Percentiles rank a stretch among this genome's conserved stretches.
Conservation (phyloP, 1,139 yeast genomes). For the Maudiozyma humilis region DNA sequence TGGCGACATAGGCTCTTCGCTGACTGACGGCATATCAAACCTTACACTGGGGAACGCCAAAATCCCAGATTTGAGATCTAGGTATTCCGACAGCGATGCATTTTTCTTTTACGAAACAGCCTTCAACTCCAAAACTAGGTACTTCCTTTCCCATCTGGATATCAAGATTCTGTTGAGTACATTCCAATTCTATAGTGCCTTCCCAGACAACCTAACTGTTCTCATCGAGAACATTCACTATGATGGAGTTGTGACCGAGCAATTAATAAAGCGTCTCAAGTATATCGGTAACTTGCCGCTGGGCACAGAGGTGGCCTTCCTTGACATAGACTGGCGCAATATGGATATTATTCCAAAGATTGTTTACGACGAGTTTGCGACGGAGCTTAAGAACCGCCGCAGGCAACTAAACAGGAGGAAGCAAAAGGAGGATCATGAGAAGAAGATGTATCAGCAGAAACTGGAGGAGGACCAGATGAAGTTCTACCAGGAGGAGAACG, state of each 20-base stretch:
- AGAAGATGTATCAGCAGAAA: slow-evolving; percentile 49
- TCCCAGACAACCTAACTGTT: slow-evolving; percentile 59
- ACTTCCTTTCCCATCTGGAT: slow-evolving; percentile 70
- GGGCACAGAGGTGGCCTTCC: slow-evolving; percentile 75
- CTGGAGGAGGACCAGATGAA: slow-evolving; percentile 52
- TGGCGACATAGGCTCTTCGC: not conserved
- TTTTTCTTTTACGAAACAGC: slow-evolving; percentile 66
- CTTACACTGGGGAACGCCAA: slow-evolving; percentile 10
- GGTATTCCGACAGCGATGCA: slow-evolving; percentile 35
- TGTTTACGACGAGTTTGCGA: slow-evolving; percentile 47
- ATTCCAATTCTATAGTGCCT: slow-evolving; percentile 51
- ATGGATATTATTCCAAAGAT: slow-evolving; percentile 37
- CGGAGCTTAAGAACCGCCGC: slow-evolving; percentile 55
- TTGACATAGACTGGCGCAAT: slow-evolving; percentile 77
- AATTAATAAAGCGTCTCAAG: slow-evolving; percentile 52
- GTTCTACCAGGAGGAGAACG: slow-evolving; percentile 53
- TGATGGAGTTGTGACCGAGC: slow-evolving; percentile 48
- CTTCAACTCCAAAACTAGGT: slow-evolving; percentile 52
- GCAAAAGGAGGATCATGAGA: slow-evolving; percentile 58
- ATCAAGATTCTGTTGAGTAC: slow-evolving; percentile 59
- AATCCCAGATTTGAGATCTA: slow-evolving; percentile 10
- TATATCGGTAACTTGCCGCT: slow-evolving; percentile 74
- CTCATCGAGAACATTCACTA: slow-evolving; percentile 63
- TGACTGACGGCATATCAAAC: not conserved
- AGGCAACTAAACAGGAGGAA: slow-evolving; percentile 46